phyloP scores from a whole-genome alignment of 441 rosid genomes.

The Erysimum cheiri region DNA sequence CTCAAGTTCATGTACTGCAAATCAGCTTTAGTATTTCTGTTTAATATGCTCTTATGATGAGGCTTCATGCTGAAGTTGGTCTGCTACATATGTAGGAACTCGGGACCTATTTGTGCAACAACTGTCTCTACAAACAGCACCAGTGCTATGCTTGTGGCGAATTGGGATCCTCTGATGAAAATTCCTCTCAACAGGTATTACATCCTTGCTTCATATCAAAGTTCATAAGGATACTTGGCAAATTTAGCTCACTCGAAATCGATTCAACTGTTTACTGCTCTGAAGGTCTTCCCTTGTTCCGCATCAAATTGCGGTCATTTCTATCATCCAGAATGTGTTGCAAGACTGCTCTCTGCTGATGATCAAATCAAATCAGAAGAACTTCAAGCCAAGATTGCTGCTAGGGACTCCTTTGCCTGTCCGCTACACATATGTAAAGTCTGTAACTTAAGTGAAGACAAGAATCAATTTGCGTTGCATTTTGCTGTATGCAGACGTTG shows the following conservation, averaged over 20 bases:
- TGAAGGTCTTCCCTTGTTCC: slow-evolving; percentile 68
- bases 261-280: slow-evolving; percentile 12
- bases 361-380: slow-evolving; percentile 51
- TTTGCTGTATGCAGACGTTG: slow-evolving; percentile 79
- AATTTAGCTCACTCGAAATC: slow-evolving; percentile 10
- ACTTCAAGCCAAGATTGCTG: slow-evolving; percentile 49
- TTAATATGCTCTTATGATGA: slow-evolving; percentile 15
- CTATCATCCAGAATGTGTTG: slow-evolving; percentile 74
- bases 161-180: slow-evolving; percentile 63
- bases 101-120: slow-evolving; percentile 54
- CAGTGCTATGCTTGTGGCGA: slow-evolving; percentile 77
- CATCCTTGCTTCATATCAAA: slow-evolving; percentile 9
- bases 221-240: background rate
- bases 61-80: slow-evolving; percentile 26
- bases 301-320: slow-evolving; percentile 73
- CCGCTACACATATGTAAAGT: slow-evolving; percentile 66
- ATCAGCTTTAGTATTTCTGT: slow-evolving; percentile 28
- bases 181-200: slow-evolving; percentile 60
- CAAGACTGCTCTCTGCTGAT: slow-evolving; percentile 54
- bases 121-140: slow-evolving; percentile 60
- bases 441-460: slow-evolving; percentile 58
- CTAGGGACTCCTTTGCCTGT: slow-evolving; percentile 63
- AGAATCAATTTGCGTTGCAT: slow-evolving; percentile 49
- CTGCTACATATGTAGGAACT: slow-evolving; percentile 54
- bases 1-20: slow-evolving; percentile 56